Evolutionary conservation across 2,329 filamentous ascomycete genomes (phyloP).

Genomic region (Pleurostoma richardsiae): DNA sequence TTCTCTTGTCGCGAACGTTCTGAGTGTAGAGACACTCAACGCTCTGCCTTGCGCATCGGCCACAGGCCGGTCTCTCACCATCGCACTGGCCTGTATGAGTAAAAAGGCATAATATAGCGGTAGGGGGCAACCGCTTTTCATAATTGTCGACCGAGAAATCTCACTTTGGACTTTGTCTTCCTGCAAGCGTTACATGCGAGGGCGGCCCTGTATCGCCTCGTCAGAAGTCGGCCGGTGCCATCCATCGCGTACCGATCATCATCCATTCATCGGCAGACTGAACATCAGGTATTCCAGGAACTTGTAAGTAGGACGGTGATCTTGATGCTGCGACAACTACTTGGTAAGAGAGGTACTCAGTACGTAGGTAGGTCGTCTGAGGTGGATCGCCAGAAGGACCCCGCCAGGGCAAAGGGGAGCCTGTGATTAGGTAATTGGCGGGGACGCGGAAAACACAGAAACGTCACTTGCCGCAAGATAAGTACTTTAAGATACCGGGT

Average conservation of each 20-base stretch:
- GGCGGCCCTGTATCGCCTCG: conserved; percentile 6
- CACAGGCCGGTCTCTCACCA: conserved; percentile 8
- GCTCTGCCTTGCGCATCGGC: conserved; percentile 6
- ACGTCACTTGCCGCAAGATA: too few species aligned
- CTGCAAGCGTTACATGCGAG: conserved; percentile 9
- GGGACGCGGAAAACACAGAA: too few species aligned
- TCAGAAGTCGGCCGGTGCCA: conserved; percentile 2
- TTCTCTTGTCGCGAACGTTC: conserved; percentile 6
- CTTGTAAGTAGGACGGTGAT: too few species aligned
- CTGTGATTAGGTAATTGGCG: too few species aligned
- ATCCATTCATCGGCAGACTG: too few species aligned
- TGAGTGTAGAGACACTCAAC: conserved; percentile 9
- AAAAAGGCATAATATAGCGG: background rate
- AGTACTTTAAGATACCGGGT: too few species aligned
- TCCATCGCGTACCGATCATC: background rate
- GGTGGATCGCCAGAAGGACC: too few species aligned
- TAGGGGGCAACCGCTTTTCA: background rate
- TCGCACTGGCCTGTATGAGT: conserved; percentile 7
- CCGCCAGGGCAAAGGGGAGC: too few species aligned
- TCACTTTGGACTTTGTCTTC: conserved; percentile 8
- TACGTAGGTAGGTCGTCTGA: too few species aligned
- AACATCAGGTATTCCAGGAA: too few species aligned
- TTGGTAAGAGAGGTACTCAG: too few species aligned
- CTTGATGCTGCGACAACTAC: too few species aligned
- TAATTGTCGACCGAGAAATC: background rate